These are phyloP conservation scores for Chytriomyces sp. DNA, from an alignment of 192 early-diverging fungal genomes.

Conservation along the genomic window DNA sequence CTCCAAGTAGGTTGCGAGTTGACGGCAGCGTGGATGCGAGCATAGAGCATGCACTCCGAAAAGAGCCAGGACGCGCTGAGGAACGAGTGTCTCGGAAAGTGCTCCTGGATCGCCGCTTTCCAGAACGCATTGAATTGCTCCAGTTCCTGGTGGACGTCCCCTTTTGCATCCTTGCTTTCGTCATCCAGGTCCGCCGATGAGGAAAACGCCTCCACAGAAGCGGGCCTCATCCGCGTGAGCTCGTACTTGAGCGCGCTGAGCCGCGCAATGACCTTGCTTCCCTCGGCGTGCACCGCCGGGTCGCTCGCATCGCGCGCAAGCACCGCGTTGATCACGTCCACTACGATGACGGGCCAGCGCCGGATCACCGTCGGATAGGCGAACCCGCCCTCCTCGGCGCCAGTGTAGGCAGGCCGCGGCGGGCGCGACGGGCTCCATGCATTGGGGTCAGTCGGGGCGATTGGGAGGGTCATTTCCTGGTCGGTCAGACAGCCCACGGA, in stretches of 20 bases:
- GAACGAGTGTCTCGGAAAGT: conserved; percentile 21
- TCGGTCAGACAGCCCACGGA: no score
- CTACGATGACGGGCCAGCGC: conserved; percentile 23
- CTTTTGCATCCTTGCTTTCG: background rate
- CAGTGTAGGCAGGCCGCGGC: conserved; percentile 12
- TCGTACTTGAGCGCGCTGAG: conserved; percentile 26
- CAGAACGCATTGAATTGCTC: background rate
- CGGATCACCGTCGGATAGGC: conserved; percentile 16
- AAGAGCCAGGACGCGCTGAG: conserved; percentile 27
- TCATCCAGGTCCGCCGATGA: background rate
- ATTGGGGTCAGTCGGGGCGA: background rate
- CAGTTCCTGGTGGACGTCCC: background rate
- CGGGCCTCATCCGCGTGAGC: background rate
- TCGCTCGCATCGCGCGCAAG: background rate
- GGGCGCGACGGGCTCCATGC: background rate
- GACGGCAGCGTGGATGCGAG: conserved; percentile 15
- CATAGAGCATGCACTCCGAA: conserved; percentile 21
- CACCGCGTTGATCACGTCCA: conserved; percentile 14
- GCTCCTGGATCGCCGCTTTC: conserved; percentile 13
- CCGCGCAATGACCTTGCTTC: background rate
- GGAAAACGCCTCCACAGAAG: background rate
- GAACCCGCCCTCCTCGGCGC: background rate
- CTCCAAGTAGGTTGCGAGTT: conserved; percentile 1
- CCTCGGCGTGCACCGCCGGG: background rate
- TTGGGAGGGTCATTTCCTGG: no score